Base-by-base conservation (phyloP, 2,329 filamentous ascomycete species). In the Trichoderma harzianum region DNA sequence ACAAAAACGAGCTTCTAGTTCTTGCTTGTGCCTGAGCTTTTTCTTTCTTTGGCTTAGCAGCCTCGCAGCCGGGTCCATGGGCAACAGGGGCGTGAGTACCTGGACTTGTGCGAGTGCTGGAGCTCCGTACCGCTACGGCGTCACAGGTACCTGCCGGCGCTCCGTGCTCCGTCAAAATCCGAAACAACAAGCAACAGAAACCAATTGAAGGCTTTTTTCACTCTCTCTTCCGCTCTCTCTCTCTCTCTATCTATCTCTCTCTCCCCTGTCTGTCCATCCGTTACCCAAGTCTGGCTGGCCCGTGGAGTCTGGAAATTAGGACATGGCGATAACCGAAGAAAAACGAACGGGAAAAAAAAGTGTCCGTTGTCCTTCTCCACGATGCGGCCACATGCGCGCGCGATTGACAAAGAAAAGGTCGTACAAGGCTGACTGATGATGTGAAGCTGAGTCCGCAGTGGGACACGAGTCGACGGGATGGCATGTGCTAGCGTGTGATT, bases 321-420 rank as follows among this genome's bases (percentile, higher is more conserved):
- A 30, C n/a, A 36, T 36, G 39, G 61, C 67, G 67, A 69, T 69
- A 69, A 32, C 67, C 67, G 67, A 69, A 67, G 51, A 53, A 43
- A 58, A 67, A 69, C 60, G 57, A 34, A 43, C 51, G 36, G 34
- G 18, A 39, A 32, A 60, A 58, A 69, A 68, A 51, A 32, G 53
- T 21, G 57, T 53, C 67, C 67, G 57, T 61, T 51, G 10, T 24
- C 16, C 21, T 62, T 62, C 67, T 69, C 67, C 67, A 69, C 67
- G 67, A 69, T 69, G 21, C 30, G 21, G 65, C 51, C 65, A 60
- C 53, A 68, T 68, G 66, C 66, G 55, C 30, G 57, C 67, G 57
- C 39, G 57, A 62, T 69, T 62, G 57, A 62, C 21, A 53, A 69
- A 53, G 55, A 39, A 36, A 61, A 18, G 24, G 66, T 51, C 28